A percentile compares a stretch with the other conserved stretches of the same genome.
Conservation (phyloP, 192 early-diverging fungal species). For the Radiomyces spectabilis region DNA sequence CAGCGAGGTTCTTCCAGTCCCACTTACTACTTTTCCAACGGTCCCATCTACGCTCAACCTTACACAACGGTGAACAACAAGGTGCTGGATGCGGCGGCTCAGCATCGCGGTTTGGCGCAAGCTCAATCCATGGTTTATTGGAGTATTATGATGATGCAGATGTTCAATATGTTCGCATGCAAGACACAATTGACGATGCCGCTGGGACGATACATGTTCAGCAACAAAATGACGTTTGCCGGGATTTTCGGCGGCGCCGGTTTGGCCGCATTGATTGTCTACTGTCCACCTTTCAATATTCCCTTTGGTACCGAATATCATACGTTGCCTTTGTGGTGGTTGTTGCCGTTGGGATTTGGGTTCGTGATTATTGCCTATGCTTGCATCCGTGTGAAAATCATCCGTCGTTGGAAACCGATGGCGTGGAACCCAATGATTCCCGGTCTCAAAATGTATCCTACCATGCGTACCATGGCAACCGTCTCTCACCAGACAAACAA, state of each 20-base stretch:
- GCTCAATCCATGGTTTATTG: constrained; percentile 77
- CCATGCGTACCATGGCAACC: constrained; percentile 36
- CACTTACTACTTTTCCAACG: constrained; percentile 41
- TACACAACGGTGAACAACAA: constrained; percentile 28
- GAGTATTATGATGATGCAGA: constrained; percentile 77
- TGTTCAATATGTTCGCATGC: constrained; percentile 92
- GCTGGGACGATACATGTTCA: constrained; percentile 75
- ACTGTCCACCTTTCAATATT: constrained; percentile 70
- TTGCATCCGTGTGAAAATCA: constrained; percentile 52
- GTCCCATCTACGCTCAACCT: constrained; percentile 32
- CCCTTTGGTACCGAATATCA: constrained; percentile 66
- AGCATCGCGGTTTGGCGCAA: constrained; percentile 64
- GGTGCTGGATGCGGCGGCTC: constrained; percentile 37
- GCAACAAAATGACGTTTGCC: constrained; percentile 65
- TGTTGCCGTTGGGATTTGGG: constrained; percentile 84
- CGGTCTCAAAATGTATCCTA: constrained; percentile 83
- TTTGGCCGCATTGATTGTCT: constrained; percentile 73
- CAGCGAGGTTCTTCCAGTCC: constrained; percentile 35
- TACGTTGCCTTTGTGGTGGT: constrained; percentile 64
- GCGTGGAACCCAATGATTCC: constrained; percentile 66
- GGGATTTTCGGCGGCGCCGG: constrained; percentile 60
- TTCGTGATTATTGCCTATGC: constrained; percentile 70
- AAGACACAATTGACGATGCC: constrained; percentile 65
- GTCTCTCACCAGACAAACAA: no score
- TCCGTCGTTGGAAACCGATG: constrained; percentile 57